These are phyloP conservation scores for Talaromyces sp. DNA, from an alignment of 2,329 filamentous ascomycete species.

Conservation along the genomic window DNA sequence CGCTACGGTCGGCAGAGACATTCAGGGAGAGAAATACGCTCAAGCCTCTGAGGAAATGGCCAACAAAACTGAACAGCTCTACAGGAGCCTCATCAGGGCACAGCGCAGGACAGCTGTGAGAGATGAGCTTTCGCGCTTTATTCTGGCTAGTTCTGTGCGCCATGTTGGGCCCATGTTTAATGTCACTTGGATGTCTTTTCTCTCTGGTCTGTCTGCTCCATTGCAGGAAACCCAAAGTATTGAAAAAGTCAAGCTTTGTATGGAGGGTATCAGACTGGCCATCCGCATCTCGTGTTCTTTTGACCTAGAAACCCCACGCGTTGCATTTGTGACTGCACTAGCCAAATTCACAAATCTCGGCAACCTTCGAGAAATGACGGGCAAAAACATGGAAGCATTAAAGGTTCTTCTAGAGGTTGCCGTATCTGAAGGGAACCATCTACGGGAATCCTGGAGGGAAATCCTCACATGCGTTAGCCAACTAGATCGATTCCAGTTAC, in stretches of 20 bases:
- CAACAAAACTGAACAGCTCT: constrained; percentile 74
- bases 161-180: constrained; percentile 99
- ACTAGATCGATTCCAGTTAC: constrained; percentile 88
- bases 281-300: constrained; percentile 92
- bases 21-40: constrained; percentile 87
- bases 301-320: constrained; percentile 83
- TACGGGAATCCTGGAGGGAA: constrained; percentile 91
- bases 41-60: constrained; percentile 95
- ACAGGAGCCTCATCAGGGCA: constrained; percentile 86
- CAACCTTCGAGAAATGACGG: constrained; percentile 89
- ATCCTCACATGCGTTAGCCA: constrained; percentile 93
- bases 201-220: constrained; percentile 87
- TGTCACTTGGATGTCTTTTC: constrained; percentile 98
- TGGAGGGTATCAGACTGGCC: constrained; percentile 91
- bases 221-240: constrained; percentile 91
- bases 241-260: constrained; percentile 84
- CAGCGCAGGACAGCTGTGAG: constrained; percentile 76
- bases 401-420: constrained; percentile 89
- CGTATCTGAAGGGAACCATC: constrained; percentile 82
- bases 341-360: constrained; percentile 94
- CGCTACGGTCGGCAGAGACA: constrained; percentile 83
- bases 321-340: constrained; percentile 89
- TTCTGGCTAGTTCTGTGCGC: constrained; percentile 86
- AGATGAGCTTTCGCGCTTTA: constrained; percentile 65
- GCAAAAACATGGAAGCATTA: constrained; percentile 92